Evolutionary conservation across 805 yeast species (phyloP).

Genomic region (Candida ficus): DNA sequence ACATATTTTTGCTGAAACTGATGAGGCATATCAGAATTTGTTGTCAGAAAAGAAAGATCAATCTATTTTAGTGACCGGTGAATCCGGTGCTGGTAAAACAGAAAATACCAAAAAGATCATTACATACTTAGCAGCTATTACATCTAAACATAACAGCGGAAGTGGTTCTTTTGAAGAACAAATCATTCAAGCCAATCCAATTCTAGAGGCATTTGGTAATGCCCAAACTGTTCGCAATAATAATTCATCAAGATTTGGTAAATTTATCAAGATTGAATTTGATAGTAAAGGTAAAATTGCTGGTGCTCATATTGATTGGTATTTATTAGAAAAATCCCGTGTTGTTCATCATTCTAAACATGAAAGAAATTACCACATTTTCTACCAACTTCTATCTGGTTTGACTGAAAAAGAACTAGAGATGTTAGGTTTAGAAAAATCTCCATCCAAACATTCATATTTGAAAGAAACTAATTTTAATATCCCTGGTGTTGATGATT

Average conservation of each 20-base stretch:
- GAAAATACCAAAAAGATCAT: slow-evolving; percentile 94
- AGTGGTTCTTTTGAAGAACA: slow-evolving; percentile 63
- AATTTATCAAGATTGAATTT: slow-evolving; percentile 85
- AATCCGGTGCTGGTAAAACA: slow-evolving; percentile 98
- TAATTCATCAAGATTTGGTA: slow-evolving; percentile 95
- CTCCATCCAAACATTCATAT: slow-evolving; percentile 44
- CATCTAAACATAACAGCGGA: slow-evolving; percentile 31
- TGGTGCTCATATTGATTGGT: slow-evolving; percentile 95
- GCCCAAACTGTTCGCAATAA: slow-evolving; percentile 92
- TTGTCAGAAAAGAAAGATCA: slow-evolving; percentile 69
- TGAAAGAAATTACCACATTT: slow-evolving; percentile 88
- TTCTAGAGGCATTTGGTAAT: slow-evolving; percentile 93
- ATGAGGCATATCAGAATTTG: slow-evolving; percentile 76
- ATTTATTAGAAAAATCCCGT: slow-evolving; percentile 87
- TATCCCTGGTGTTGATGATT: slow-evolving; percentile 75
- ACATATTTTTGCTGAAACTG: slow-evolving; percentile 88
- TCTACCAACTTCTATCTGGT: slow-evolving; percentile 81
- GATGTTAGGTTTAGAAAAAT: slow-evolving; percentile 38
- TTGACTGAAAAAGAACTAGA: slow-evolving; percentile 44
- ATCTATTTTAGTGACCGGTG: slow-evolving; percentile 95
- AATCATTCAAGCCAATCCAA: slow-evolving; percentile 91
- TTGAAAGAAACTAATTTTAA: slow-evolving; percentile 48
- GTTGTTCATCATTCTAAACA: slow-evolving; percentile 67
- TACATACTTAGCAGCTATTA: slow-evolving; percentile 81
- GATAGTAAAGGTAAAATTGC: slow-evolving; percentile 55